These are phyloP conservation scores for Leccinum arenicola DNA, from an alignment of 768 basidiomycete species.

Conservation along the genomic window DNA sequence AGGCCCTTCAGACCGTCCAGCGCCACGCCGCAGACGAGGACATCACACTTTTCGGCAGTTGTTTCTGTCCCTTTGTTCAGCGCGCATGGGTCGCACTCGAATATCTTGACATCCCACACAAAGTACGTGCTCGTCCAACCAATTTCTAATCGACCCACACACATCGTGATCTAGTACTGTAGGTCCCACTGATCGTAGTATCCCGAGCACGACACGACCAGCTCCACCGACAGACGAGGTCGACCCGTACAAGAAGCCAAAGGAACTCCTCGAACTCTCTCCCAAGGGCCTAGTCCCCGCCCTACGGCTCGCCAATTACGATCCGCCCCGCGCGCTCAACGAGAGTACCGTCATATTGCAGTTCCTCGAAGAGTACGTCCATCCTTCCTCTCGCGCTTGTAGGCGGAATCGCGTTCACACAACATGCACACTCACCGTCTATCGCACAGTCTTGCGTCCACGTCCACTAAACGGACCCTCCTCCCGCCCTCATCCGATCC, in stretches of 20 bases:
- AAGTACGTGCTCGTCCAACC: conserved; percentile 38
- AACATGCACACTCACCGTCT: background rate
- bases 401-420: background rate
- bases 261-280: conserved; percentile 75
- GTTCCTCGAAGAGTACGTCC: conserved; percentile 69
- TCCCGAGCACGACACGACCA: background rate
- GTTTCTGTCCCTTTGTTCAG: conserved; percentile 83
- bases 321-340: conserved; percentile 62
- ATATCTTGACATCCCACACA: conserved; percentile 66
- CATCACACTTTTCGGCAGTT: conserved; percentile 67
- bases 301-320: conserved; percentile 50
- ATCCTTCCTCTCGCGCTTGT: background rate
- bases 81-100: conserved; percentile 78
- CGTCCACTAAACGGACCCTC: conserved; percentile 47
- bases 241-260: conserved; percentile 79
- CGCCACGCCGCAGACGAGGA: conserved; percentile 45
- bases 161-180: conserved; percentile 36
- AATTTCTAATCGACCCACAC: background rate
- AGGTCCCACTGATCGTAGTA: conserved; percentile 9
- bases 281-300: conserved; percentile 82
- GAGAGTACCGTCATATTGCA: conserved; percentile 81
- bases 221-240: conserved; percentile 56
- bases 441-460: conserved; percentile 47
- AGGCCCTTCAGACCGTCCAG: conserved; percentile 55
- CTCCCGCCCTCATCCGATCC: conserved; percentile 57